Evolutionary conservation across 257 asterid species (phyloP).

Genomic region (Ballota nigra): DNA sequence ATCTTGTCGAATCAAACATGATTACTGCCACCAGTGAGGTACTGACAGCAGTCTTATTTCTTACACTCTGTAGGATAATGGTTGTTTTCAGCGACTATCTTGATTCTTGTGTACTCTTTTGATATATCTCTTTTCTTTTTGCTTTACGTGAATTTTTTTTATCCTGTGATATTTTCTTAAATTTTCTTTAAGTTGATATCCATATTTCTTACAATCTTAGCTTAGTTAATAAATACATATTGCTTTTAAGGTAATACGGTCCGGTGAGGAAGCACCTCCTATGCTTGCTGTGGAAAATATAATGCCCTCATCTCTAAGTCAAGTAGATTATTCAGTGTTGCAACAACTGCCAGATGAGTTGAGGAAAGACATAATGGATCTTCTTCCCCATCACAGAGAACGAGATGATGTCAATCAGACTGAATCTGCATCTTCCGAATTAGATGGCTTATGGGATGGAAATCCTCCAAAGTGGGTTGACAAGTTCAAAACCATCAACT

Average conservation of each 20-base stretch:
- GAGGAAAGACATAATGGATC: slow-evolving; percentile 68
- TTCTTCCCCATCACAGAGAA: slow-evolving; percentile 68
- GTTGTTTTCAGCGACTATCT: background rate
- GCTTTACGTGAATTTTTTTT: background rate
- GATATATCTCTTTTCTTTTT: background rate
- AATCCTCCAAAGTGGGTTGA: slow-evolving; percentile 85
- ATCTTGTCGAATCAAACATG: slow-evolving; percentile 24
- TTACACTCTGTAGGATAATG: background rate
- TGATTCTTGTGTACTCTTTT: background rate
- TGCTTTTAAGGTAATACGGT: slow-evolving; percentile 32
- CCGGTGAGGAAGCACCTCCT: slow-evolving; percentile 29
- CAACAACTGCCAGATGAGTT: slow-evolving; percentile 85
- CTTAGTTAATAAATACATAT: background rate
- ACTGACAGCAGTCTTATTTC: background rate
- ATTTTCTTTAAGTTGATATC: background rate
- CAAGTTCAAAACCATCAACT: slow-evolving; percentile 49
- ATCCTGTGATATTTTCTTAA: background rate
- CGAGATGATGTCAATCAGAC: slow-evolving; percentile 30
- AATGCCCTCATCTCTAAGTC: slow-evolving; percentile 92
- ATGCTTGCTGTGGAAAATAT: slow-evolving; percentile 29
- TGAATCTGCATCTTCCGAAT: slow-evolving; percentile 28
- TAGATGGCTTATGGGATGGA: slow-evolving; percentile 68
- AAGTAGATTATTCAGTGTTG: slow-evolving; percentile 75
- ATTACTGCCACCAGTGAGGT: slow-evolving; percentile 33
- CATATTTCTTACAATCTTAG: background rate